Evolutionary conservation across 2,329 filamentous ascomycete genomes (phyloP).

Genomic region (Macrophomina tecta): DNA sequence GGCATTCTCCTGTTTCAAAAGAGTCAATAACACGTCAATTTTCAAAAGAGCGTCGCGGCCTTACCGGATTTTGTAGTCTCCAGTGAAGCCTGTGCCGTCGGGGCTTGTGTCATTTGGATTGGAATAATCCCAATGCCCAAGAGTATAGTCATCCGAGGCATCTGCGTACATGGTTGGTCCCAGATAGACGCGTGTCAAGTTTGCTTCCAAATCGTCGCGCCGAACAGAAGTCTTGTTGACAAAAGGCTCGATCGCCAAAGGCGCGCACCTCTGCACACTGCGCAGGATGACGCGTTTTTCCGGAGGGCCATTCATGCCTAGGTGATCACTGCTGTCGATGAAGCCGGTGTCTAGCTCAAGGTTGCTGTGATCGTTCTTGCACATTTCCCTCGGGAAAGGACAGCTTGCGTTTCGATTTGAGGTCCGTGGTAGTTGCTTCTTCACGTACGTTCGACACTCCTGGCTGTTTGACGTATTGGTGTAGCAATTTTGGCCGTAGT

Average conservation of each 20-base stretch:
- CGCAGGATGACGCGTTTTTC: not conserved
- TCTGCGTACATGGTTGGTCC: too few species aligned
- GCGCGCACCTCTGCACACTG: not conserved
- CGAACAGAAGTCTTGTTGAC: not conserved
- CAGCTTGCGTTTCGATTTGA: slow-evolving; percentile 25
- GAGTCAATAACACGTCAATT: too few species aligned
- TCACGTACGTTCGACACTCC: not conserved
- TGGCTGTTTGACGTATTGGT: not conserved
- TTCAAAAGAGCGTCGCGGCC: too few species aligned
- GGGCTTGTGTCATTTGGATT: too few species aligned
- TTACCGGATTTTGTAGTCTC: too few species aligned
- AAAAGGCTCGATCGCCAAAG: not conserved
- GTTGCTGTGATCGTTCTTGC: not conserved
- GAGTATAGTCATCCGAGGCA: too few species aligned
- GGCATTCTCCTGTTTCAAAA: too few species aligned
- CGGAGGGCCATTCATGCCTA: not conserved
- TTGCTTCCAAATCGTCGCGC: slow-evolving; percentile 27
- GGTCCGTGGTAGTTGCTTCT: not conserved
- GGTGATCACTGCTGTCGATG: not conserved
- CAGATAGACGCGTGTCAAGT: too few species aligned
- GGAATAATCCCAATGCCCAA: too few species aligned
- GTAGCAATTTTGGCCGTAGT: not conserved
- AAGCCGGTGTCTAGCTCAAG: not conserved
- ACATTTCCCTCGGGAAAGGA: slow-evolving; percentile 9
- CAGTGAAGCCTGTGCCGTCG: too few species aligned